Evolutionary conservation across 1,139 yeast species (phyloP).

Genomic region (Suhomyces terraborum): DNA sequence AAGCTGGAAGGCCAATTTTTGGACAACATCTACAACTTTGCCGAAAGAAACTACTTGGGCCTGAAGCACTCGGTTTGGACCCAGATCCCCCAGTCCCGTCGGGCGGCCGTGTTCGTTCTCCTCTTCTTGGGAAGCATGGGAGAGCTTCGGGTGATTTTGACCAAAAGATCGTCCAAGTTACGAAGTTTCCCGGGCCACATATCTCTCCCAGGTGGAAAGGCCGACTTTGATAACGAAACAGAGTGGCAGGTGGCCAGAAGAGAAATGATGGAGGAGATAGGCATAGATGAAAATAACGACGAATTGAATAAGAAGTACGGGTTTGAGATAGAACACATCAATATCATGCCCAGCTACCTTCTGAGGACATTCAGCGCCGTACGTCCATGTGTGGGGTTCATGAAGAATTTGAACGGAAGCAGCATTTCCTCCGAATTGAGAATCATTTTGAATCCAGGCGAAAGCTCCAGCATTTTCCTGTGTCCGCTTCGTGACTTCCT

Average conservation of each 20-base stretch:
- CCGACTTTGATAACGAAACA: slow-evolving; percentile 64
- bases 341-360: slow-evolving; percentile 70
- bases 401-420: slow-evolving; percentile 23
- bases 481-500: slow-evolving; percentile 65
- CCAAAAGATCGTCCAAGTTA: slow-evolving; percentile 70
- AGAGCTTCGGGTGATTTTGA: slow-evolving; percentile 73
- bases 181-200: slow-evolving; percentile 84
- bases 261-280: slow-evolving; percentile 87
- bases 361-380: slow-evolving; percentile 83
- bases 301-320: slow-evolving; percentile 49
- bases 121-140: slow-evolving; percentile 71
- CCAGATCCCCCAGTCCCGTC: slow-evolving; percentile 55
- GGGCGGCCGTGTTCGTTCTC: slow-evolving; percentile 76
- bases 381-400: slow-evolving; percentile 75
- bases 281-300: slow-evolving; percentile 56
- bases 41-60: slow-evolving; percentile 30
- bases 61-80: slow-evolving; percentile 55
- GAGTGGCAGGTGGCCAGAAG: slow-evolving; percentile 76
- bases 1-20: slow-evolving; percentile 24
- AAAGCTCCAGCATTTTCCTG: slow-evolving; percentile 66
- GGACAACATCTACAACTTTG: slow-evolving; percentile 26
- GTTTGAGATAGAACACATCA: slow-evolving; percentile 56
- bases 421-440: slow-evolving; percentile 20
- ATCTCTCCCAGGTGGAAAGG: slow-evolving; percentile 87
- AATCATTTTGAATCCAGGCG: slow-evolving; percentile 65